Base-by-base conservation (phyloP, 2,329 filamentous ascomycete species). In the Shiraia bambusicola region DNA sequence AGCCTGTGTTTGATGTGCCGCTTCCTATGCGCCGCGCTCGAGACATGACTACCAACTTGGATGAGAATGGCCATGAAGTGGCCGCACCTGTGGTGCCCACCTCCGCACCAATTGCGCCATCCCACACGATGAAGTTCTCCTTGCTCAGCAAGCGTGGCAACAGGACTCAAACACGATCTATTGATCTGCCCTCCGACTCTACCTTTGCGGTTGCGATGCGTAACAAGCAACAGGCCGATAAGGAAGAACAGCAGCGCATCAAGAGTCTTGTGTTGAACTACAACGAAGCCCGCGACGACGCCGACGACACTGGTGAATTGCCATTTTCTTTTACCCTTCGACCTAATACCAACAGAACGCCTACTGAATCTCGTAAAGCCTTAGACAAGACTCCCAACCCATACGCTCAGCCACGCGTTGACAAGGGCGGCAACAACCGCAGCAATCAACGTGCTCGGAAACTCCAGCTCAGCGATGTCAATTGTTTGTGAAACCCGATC, bases 241-340 rank as follows among this genome's bases (percentile, higher is more conserved):
- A 87, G 38, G 93, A 95, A 65, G 94, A 98, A 69, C 92, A 98
- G 69, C 90, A 96, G 69, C 87, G 93, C 49, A 98, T 98, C 81
- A 98, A 98, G 75, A 95, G 89, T 61, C 78, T 98, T 32, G 93
- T 98, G 39, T 76, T 98, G 56, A 97, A 96, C 70, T 95, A 96
- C 65, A 59, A 59, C 45, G 93, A 98, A 71, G 82, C 95, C 64
- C 84, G 88, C 37, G 90, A 94, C 50, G 79, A 83, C 61, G 84
- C 76, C 56, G 88, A 94, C 37, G 62, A 70, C 63, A 84, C 90
- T 52, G 85, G 89, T 94, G 79, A 82, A 74, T 65, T 70, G 58
- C 56, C 59, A 39, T 65, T 67, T 60, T 49, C 38, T 62, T 76
- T 67, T 48, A 52, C 66, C 40, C 65, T 72, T 72, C 47, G 59